phyloP scores from a whole-genome alignment of 2,329 filamentous ascomycete genomes.

The Thermothelomyces thermophilus region DNA sequence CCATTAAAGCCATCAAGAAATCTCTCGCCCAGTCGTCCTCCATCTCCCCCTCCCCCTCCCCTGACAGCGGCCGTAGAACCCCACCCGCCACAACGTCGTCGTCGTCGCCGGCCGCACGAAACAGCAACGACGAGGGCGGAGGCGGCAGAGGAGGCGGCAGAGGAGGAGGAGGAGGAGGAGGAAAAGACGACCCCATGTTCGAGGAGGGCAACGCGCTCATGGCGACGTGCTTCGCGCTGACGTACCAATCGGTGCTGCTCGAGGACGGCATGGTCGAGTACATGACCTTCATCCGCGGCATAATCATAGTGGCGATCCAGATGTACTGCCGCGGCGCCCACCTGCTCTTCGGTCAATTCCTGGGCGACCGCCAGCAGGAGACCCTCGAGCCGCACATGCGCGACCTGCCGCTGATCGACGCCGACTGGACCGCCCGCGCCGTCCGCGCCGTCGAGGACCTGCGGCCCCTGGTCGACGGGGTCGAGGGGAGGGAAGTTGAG shows the following conservation, averaged over 20 bases:
- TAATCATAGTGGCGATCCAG: conserved; percentile 48
- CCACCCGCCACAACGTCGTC: not conserved
- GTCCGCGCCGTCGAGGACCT: conserved; percentile 37
- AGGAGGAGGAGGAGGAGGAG: conserved; percentile 10
- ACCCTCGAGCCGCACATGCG: conserved; percentile 41
- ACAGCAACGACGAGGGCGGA: too few species aligned
- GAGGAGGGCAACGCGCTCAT: conserved; percentile 54
- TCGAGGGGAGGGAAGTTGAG: conserved; percentile 34
- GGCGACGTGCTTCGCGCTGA: conserved; percentile 53
- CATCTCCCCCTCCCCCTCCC: not conserved
- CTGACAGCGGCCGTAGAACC: not conserved
- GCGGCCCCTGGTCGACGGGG: conserved; percentile 30
- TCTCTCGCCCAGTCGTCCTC: conserved; percentile 33
- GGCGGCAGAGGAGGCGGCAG: conserved; percentile 5
- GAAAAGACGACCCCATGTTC: conserved; percentile 30
- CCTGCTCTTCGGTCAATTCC: conserved; percentile 44
- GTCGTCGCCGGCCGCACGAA: conserved; percentile 8
- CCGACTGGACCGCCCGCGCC: conserved; percentile 42
- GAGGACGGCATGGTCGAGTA: conserved; percentile 54
- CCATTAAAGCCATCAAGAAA: conserved; percentile 56
- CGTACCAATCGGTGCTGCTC: conserved; percentile 52
- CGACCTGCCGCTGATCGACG: conserved; percentile 39
- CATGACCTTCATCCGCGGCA: conserved; percentile 54
- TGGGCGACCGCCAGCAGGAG: conserved; percentile 36
- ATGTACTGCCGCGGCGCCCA: conserved; percentile 44